Base-by-base conservation (phyloP, 768 basidiomycete genomes). In the Xanthoconium purpureum region DNA sequence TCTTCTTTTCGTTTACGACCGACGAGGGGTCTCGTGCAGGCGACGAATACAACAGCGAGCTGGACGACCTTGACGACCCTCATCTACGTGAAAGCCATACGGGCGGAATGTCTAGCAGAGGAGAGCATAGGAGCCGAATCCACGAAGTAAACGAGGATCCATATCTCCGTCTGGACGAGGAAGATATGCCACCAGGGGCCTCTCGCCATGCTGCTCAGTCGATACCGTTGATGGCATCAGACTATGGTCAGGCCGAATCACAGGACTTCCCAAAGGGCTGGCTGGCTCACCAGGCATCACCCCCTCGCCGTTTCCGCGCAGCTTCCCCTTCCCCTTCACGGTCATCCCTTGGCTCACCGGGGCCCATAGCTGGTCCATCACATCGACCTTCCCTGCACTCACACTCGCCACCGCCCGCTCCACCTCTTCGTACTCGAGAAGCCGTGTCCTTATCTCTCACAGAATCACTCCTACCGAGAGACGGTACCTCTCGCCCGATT, bases 1-100 rank as follows among this genome's bases (percentile, higher is more conserved):
- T 93, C 71, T 93, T 93, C 78, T 93, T 89, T 78, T 92, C 90
- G 18, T 91, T 92, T 72, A 85, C 85, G 44, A 89, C 89, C 59
- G 88, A 89, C 74, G 79, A 84, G 52, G 87, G 80, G 52, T 73
- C 77, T 56, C 79, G 80, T 69, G 73, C 75, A 62, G 82, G 78
- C 57, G 73, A 77, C 66, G 70, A 75, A 58, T 70, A 75, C 60
- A 74, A 78, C 56, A 71, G 71, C 37, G 82, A 85, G 66, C 73
- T 88, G 43, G 87, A 89, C 68, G 89, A 91, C 75, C 67, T 80
- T 29, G 87, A 89, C 68, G 89, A 91, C 71, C 90, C 90, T 1
- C 88, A 90, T 74, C 75, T 91, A 32, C 76, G 79, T 57, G 65
- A 75, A 51, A 64, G 56, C 30, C 60, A 59, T 47, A 56, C 49